A percentile compares a stretch with the other conserved stretches of the same genome.
Evolutionary conservation across 768 basidiomycete genomes (phyloP).

Genomic region (Royoungia palumana): DNA sequence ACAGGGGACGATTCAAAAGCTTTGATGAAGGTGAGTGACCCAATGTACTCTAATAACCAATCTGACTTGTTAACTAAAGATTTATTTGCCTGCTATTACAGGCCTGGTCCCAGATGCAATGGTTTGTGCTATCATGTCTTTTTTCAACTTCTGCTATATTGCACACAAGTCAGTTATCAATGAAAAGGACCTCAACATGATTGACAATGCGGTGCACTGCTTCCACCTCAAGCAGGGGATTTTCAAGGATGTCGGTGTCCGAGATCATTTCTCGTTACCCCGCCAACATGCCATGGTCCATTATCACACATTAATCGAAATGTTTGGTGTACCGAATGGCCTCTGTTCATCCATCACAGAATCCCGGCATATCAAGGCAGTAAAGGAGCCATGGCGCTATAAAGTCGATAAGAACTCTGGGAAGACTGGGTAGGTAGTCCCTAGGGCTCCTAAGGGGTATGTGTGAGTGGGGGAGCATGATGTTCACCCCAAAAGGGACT

Average conservation of each 20-base stretch:
- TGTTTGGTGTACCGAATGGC: slow-evolving; percentile 34
- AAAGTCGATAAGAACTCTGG: too few species aligned
- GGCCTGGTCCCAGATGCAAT: slow-evolving; percentile 20
- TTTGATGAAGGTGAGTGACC: too few species aligned
- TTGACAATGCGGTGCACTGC: slow-evolving; percentile 15
- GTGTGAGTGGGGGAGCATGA: too few species aligned
- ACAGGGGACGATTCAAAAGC: too few species aligned
- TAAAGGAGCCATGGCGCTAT: too few species aligned
- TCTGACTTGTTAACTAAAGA: background rate
- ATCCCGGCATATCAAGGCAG: too few species aligned
- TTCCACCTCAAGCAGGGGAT: slow-evolving; percentile 22
- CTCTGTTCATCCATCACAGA: slow-evolving; percentile 6
- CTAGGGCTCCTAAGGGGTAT: too few species aligned
- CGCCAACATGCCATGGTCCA: slow-evolving; percentile 34
- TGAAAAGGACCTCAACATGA: slow-evolving; percentile 16
- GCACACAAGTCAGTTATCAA: slow-evolving; percentile 17
- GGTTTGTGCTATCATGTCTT: slow-evolving; percentile 15
- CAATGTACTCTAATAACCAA: too few species aligned
- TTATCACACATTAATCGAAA: slow-evolving; percentile 20
- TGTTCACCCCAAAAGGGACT: too few species aligned
- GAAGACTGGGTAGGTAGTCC: too few species aligned
- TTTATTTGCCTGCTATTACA: slow-evolving; percentile 17
- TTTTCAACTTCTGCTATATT: slow-evolving; percentile 36
- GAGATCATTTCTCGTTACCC: slow-evolving; percentile 23
- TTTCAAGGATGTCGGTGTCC: slow-evolving; percentile 9